Conservation (phyloP, 2,329 filamentous ascomycete species). For the Nothophaeocryptopus gaeumannii region DNA sequence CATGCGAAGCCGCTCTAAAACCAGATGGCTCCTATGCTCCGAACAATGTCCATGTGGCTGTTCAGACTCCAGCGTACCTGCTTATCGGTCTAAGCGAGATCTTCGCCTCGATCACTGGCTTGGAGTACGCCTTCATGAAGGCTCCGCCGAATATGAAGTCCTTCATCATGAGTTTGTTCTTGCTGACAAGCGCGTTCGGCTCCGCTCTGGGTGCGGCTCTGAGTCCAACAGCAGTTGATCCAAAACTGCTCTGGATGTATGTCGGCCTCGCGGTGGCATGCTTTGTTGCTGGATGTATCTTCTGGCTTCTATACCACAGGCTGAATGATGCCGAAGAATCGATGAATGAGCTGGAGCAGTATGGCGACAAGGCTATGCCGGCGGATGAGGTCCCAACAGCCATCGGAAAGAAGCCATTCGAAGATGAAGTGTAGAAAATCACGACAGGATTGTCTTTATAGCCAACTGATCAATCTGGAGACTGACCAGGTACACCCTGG, state of each 20-base stretch:
- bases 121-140: constrained; percentile 47
- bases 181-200: constrained; percentile 51
- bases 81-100: constrained; percentile 46
- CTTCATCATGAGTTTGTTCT: constrained; percentile 26
- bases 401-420: not conserved
- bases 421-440: not conserved
- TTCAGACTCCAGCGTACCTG: constrained; percentile 38
- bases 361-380: constrained; percentile 5
- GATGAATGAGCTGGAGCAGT: constrained; percentile 18
- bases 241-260: constrained; percentile 61
- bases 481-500: not conserved
- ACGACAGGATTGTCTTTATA: not conserved
- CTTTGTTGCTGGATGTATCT: constrained; percentile 17
- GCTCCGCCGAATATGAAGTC: constrained; percentile 45
- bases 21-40: constrained; percentile 34
- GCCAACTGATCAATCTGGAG: not conserved
- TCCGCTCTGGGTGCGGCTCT: constrained; percentile 60
- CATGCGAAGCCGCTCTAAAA: constrained; percentile 35
- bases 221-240: constrained; percentile 59
- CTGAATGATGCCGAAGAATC: constrained; percentile 16
- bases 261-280: constrained; percentile 16
- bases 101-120: constrained; percentile 43
- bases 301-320: constrained; percentile 44
- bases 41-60: constrained; percentile 41
- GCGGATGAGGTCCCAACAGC: not conserved